Conservation (phyloP, 2,329 filamentous ascomycete genomes). For the Uncinocarpus reesii region DNA sequence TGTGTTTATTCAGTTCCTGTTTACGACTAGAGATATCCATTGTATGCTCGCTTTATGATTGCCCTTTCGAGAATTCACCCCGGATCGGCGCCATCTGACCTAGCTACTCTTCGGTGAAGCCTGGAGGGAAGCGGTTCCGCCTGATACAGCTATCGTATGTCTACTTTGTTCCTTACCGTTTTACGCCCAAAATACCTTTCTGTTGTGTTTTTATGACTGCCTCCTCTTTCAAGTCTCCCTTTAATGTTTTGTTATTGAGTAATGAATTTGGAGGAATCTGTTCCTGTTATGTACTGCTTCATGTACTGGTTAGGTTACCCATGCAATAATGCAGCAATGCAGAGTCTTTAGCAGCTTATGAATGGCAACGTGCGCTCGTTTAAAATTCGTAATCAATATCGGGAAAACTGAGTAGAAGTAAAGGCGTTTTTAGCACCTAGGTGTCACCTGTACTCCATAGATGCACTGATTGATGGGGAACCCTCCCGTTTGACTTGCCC, state of each 20-base stretch:
- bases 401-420: too few relatives aligned
- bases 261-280: slow-evolving; percentile 6
- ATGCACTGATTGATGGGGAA: too few relatives aligned
- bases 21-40: slow-evolving; percentile 11
- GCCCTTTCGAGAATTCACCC: not conserved
- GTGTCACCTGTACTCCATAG: too few relatives aligned
- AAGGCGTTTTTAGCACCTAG: too few relatives aligned
- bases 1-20: not conserved
- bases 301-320: not conserved
- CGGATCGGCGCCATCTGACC: not conserved
- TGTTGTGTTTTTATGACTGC: not conserved
- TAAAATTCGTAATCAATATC: too few relatives aligned
- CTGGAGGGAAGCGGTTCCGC: not conserved
- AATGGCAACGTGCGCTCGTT: too few relatives aligned
- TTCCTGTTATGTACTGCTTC: not conserved
- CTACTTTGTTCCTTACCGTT: not conserved
- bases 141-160: slow-evolving; percentile 5
- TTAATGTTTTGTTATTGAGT: slow-evolving; percentile 1
- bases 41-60: slow-evolving; percentile 7
- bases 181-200: not conserved
- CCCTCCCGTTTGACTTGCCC: too few relatives aligned
- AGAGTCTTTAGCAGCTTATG: too few relatives aligned
- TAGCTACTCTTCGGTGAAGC: not conserved
- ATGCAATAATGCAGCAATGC: too few relatives aligned
- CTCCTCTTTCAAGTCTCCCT: not conserved